A percentile compares a stretch with the other conserved stretches of the same genome.
These are phyloP conservation scores for Talaromyces sp. DNA, from an alignment of 2,329 filamentous ascomycete genomes.

Conservation along the genomic window DNA sequence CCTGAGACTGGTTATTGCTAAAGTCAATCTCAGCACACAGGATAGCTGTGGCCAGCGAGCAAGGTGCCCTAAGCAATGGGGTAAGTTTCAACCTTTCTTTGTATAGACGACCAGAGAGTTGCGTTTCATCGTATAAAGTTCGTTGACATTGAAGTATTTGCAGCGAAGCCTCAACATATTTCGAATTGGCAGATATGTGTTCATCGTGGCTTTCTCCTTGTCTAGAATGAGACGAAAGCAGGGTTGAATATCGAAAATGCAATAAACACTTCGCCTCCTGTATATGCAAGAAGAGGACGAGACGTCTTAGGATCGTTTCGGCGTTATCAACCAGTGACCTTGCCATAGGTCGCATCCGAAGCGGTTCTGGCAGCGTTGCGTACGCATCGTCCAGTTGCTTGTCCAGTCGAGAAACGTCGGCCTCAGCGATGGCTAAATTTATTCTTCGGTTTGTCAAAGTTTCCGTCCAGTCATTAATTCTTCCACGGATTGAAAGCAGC, in stretches of 20 bases:
- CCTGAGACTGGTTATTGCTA: background rate
- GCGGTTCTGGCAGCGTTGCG: conserved; percentile 20
- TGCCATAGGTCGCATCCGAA: conserved; percentile 17
- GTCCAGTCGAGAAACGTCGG: conserved; percentile 24
- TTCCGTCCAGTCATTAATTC: conserved; percentile 15
- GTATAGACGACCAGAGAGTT: conserved; percentile 40
- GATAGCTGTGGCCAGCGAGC: background rate
- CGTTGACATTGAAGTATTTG: conserved; percentile 45
- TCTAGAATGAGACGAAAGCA: background rate
- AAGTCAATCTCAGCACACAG: background rate
- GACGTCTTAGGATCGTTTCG: conserved; percentile 17
- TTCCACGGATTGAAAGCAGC: conserved; percentile 19
- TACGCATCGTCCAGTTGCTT: conserved; percentile 22
- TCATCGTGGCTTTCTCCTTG: conserved; percentile 9
- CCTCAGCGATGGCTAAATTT: conserved; percentile 19
- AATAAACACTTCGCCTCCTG: conserved; percentile 8
- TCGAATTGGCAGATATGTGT: conserved; percentile 41
- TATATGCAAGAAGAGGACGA: conserved; percentile 31
- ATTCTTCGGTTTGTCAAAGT: conserved; percentile 7
- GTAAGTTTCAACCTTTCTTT: conserved; percentile 45
- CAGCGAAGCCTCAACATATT: conserved; percentile 47
- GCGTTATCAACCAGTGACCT: conserved; percentile 14
- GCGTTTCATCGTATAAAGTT: conserved; percentile 41
- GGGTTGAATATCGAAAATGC: background rate
- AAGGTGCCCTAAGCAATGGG: conserved; percentile 35